Conservation (phyloP, 1,284 basidiomycete genomes). For the Moniliella sp. region DNA sequence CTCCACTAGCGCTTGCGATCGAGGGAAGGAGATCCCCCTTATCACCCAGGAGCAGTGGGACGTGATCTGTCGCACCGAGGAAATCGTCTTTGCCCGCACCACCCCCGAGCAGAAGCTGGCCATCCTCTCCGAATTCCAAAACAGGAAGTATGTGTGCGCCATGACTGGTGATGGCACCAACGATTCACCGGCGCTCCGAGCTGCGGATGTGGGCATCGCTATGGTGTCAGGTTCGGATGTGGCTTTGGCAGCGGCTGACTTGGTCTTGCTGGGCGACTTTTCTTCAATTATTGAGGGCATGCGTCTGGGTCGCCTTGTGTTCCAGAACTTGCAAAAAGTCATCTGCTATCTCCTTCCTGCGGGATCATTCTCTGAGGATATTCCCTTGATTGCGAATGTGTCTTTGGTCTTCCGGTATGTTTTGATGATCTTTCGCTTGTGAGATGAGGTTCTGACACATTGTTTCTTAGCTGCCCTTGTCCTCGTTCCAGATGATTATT, state of each 20-base stretch:
- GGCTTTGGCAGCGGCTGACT: slow-evolving; percentile 28
- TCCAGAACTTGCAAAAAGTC: slow-evolving; percentile 46
- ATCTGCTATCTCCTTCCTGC: slow-evolving; percentile 27
- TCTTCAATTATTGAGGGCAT: slow-evolving; percentile 17
- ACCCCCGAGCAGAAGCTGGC: slow-evolving; percentile 49
- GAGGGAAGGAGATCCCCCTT: slow-evolving; percentile 4
- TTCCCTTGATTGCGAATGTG: slow-evolving; percentile 45
- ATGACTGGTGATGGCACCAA: slow-evolving; percentile 51
- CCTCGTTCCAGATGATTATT: too few species aligned
- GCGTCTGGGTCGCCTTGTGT: slow-evolving; percentile 42
- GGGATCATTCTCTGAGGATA: slow-evolving; percentile 46
- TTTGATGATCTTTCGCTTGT: too few species aligned
- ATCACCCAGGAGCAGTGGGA: slow-evolving; percentile 39
- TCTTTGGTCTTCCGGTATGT: slow-evolving; percentile 37
- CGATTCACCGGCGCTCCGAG: slow-evolving; percentile 41
- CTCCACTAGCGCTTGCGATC: not conserved
- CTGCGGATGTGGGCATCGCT: slow-evolving; percentile 39
- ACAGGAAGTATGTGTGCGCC: slow-evolving; percentile 41
- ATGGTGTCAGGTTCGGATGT: slow-evolving; percentile 38
- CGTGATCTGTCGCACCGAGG: slow-evolving; percentile 41
- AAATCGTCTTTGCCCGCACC: slow-evolving; percentile 53
- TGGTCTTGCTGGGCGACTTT: slow-evolving; percentile 21
- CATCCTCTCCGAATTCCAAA: slow-evolving; percentile 47
- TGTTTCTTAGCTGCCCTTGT: too few species aligned
- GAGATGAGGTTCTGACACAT: not conserved